Evolutionary conservation across 495 filamentous ascomycete genomes (phyloP), one percentile per base, ranked within the genome.

Genomic region (Pyrenula massariospora): DNA sequence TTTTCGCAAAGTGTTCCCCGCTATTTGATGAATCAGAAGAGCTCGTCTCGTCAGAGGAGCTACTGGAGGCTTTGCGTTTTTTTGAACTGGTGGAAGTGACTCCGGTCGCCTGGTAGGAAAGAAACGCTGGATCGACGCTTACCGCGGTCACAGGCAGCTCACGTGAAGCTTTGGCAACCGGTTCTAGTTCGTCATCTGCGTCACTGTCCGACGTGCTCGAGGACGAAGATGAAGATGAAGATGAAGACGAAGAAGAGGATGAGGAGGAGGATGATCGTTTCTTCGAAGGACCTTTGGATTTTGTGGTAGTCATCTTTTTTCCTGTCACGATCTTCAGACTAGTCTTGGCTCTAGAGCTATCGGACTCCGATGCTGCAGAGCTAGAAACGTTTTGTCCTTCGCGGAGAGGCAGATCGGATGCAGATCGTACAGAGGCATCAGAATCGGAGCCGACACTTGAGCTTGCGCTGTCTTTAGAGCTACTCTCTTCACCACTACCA

Each of bases 31-130:
- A 80, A 52, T 69, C 67, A 5, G 78, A 79, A 3, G 70, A 68
- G 1, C 77, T 77, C 3, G 69, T 56, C 48, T 70, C 78, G 47
- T 70, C 77, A 25, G 71, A 76, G 25, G 70, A 73, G 67, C 67
- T 71, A 2, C 80, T 78, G 42, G 73, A 72, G 22, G 82, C 83
- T 71, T 89, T 88, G 59, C 85, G 83, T 72, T 89, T 88, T 58
- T 78, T 54, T 3, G 62, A 63, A 25, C 79, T 80, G 22, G 60
- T 61, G 3, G 62, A 59, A 21, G 62, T 48, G 52, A 57, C 57
- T 47, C 70, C 64, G 24, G 73, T 65, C 12, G 69, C 53, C 2
- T 73, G 48, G 57, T 77, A 74, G 25, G 68, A 61, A 48, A 70
- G 59, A 60, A 64, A 57, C 21, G 67, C 64, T 21, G 65, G 56